Conservation (phyloP, 73 alveolate species). For the Paramecium octaurelia region DNA sequence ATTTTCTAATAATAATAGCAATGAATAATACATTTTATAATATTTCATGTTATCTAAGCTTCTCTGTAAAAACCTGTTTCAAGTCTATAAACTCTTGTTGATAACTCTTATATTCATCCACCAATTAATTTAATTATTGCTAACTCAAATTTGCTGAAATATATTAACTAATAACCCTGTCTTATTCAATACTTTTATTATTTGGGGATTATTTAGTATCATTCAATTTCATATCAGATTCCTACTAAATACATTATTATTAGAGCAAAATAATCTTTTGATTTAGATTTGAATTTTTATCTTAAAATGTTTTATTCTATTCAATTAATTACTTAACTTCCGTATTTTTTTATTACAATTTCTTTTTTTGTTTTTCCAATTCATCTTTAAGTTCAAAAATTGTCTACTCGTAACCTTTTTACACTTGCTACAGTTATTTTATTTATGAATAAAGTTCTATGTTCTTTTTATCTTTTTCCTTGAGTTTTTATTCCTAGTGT, state of each 20-base stretch:
- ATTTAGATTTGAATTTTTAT: not conserved
- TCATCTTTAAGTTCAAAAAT: not conserved
- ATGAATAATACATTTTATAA: not conserved
- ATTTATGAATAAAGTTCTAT: not conserved
- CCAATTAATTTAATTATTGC: not conserved
- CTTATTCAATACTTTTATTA: not conserved
- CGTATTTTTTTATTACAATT: not conserved
- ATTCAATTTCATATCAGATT: not conserved
- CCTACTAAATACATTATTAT: not conserved
- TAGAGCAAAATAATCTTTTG: not conserved
- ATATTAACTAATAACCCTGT: not conserved
- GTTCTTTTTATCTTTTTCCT: constrained; percentile 24
- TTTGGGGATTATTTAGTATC: not conserved
- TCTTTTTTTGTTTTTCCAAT: not conserved
- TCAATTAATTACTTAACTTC: not conserved
- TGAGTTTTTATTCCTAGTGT: not conserved
- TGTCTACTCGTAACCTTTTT: not conserved
- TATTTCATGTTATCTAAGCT: not conserved
- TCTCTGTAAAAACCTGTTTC: not conserved
- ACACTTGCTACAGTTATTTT: not conserved
- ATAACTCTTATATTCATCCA: not conserved
- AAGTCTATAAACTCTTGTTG: not conserved
- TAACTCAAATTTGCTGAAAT: not conserved
- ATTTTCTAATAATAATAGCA: not conserved
- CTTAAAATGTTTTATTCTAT: not conserved